phyloP scores from a whole-genome alignment of 2,329 filamentous ascomycete genomes.

The Trichoderma sp. region DNA sequence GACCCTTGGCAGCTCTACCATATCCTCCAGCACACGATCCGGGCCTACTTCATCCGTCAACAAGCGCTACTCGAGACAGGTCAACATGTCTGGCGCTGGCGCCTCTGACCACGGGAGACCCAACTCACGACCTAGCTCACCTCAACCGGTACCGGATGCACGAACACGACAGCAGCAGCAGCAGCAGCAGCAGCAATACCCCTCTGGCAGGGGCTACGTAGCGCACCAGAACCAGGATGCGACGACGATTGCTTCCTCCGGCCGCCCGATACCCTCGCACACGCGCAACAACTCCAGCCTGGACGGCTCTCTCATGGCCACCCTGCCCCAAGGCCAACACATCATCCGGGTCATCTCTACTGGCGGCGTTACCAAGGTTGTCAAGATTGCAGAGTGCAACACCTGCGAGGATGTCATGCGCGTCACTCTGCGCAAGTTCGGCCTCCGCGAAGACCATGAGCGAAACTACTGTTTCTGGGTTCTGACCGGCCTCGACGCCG shows the following conservation, averaged over 20 bases:
- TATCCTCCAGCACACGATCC: constrained; percentile 60
- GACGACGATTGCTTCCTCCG: constrained; percentile 65
- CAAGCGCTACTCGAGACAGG: constrained; percentile 67
- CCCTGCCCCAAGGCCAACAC: constrained; percentile 80
- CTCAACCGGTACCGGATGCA: constrained; percentile 18
- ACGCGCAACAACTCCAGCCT: constrained; percentile 80
- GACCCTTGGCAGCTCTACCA: constrained; percentile 49
- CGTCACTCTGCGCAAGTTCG: constrained; percentile 84
- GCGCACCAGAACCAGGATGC: constrained; percentile 56
- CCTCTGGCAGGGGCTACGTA: constrained; percentile 52
- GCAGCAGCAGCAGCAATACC: constrained; percentile 45
- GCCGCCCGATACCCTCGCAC: constrained; percentile 67
- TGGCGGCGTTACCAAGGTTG: constrained; percentile 86
- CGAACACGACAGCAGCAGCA: constrained; percentile 49
- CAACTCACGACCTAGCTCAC: constrained; percentile 51
- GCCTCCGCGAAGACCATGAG: constrained; percentile 85
- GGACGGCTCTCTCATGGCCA: constrained; percentile 83
- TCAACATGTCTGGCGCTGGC: constrained; percentile 49
- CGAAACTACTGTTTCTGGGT: constrained; percentile 98
- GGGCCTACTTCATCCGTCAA: constrained; percentile 46
- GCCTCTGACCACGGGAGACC: constrained; percentile 26
- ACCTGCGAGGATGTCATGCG: constrained; percentile 92
- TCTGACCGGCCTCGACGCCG: constrained; percentile 79
- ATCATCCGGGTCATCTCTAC: constrained; percentile 93
- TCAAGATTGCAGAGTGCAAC: constrained; percentile 89